phyloP scores from a whole-genome alignment of 345 rosid genomes.

The Angophora floribunda region DNA sequence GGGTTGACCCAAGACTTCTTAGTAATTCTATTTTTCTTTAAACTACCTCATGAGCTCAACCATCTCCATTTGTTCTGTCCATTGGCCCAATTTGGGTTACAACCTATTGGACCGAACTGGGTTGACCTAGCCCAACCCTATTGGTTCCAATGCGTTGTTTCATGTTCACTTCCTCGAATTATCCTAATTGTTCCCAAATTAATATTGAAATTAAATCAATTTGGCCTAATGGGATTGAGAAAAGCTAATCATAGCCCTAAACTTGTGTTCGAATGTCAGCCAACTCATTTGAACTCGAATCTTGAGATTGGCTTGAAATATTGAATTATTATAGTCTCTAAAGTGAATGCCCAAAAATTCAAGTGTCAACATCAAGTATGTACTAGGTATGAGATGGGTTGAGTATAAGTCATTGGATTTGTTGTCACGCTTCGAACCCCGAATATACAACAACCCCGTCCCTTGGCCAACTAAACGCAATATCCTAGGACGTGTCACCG shows the following conservation, averaged over 20 bases:
- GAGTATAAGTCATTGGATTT: too few species aligned
- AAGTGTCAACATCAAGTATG: too few species aligned
- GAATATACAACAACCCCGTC: too few species aligned
- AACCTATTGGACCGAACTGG: fast-evolving
- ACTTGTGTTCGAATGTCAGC: not conserved
- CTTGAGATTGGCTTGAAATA: not conserved
- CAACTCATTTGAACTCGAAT: not conserved
- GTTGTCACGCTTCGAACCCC: too few species aligned
- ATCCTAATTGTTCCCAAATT: not conserved
- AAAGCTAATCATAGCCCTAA: not conserved
- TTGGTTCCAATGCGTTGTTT: not conserved
- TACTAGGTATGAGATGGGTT: too few species aligned
- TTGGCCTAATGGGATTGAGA: not conserved
- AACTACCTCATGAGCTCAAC: not conserved
- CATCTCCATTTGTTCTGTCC: not conserved
- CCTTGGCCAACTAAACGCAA: too few species aligned
- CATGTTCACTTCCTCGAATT: not conserved
- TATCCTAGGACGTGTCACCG: too few species aligned
- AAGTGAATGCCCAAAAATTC: not conserved
- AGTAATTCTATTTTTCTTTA: not conserved
- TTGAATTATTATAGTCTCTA: not conserved
- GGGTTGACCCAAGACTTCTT: not conserved
- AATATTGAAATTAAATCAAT: not conserved
- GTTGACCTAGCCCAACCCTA: not conserved
- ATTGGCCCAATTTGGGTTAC: not conserved